Conservation (phyloP, 768 basidiomycete genomes). For the Amanita muscaria region DNA sequence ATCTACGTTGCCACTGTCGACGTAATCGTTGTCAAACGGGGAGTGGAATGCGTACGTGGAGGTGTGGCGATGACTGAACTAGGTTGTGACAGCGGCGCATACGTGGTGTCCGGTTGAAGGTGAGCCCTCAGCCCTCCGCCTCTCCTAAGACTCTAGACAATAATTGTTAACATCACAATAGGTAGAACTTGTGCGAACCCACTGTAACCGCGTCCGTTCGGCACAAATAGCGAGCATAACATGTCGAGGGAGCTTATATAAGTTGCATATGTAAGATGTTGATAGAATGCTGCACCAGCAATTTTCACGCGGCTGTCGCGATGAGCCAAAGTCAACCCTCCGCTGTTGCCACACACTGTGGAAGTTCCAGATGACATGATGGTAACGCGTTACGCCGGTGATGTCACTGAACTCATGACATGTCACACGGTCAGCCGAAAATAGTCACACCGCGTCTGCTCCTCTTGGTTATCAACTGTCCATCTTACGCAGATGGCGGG, state of each 20-base stretch:
- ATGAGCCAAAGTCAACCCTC: constrained; percentile 2
- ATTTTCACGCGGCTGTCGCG: constrained; percentile 1
- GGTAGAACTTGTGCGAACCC: constrained; percentile 4
- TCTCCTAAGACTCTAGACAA: background rate
- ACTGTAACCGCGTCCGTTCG: constrained; percentile 5
- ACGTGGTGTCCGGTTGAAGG: constrained; percentile 4
- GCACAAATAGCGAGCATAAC: background rate
- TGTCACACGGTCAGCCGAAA: too few relatives aligned
- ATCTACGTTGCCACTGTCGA: too few relatives aligned
- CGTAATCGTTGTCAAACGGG: constrained; percentile 1
- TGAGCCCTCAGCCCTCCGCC: background rate
- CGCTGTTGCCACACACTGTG: background rate
- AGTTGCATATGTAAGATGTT: constrained; percentile 1
- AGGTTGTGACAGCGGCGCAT: constrained; percentile 1
- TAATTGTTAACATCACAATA: constrained; percentile 1
- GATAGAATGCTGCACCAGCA: background rate
- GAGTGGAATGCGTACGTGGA: too few relatives aligned
- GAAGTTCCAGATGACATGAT: too few relatives aligned
- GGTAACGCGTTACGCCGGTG: too few relatives aligned
- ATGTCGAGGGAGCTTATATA: constrained; percentile 2
- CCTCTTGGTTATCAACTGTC: background rate
- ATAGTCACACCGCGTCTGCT: too few relatives aligned
- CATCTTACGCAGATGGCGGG: constrained; percentile 52
- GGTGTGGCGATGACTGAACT: constrained; percentile 4
- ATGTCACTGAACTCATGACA: too few relatives aligned